These are phyloP conservation scores for Myxozyma neotropica DNA, from an alignment of 805 yeast genomes.

Conservation along the genomic window DNA sequence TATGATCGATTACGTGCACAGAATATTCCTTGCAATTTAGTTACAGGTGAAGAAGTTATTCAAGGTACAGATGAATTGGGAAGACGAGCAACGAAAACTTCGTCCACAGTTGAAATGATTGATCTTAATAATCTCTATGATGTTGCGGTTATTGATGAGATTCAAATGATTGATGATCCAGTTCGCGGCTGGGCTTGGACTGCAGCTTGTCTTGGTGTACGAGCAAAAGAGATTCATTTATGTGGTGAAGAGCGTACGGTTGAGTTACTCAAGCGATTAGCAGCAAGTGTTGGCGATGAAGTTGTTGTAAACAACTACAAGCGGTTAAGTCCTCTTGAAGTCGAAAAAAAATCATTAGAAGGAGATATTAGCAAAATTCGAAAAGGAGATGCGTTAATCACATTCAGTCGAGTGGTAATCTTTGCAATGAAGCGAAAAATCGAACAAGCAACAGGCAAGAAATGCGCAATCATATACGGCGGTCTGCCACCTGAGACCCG, in stretches of 20 bases:
- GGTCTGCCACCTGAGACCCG: constrained; percentile 95
- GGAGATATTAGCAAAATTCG: constrained; percentile 48
- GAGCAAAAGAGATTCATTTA: constrained; percentile 81
- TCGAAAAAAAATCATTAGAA: constrained; percentile 47
- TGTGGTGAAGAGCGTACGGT: constrained; percentile 93
- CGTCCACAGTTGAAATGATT: constrained; percentile 94
- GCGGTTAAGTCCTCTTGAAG: constrained; percentile 70
- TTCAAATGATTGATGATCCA: constrained; percentile 86
- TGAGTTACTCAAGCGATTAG: constrained; percentile 62
- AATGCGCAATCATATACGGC: constrained; percentile 91
- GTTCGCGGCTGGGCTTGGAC: constrained; percentile 95
- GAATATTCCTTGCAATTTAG: constrained; percentile 72
- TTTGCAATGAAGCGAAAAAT: constrained; percentile 68
- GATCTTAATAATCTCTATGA: constrained; percentile 71
- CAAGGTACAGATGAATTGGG: constrained; percentile 68
- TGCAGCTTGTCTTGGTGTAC: constrained; percentile 80
- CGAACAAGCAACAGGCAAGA: constrained; percentile 61
- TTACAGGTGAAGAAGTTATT: constrained; percentile 95
- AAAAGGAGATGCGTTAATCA: constrained; percentile 87
- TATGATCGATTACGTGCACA: constrained; percentile 75
- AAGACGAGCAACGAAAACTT: constrained; percentile 68
- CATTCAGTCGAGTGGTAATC: constrained; percentile 76
- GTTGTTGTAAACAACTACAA: constrained; percentile 69
- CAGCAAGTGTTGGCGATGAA: constrained; percentile 75
- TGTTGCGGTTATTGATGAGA: constrained; percentile 90